Percentiles rank a stretch among this genome's conserved stretches.
These are phyloP conservation scores for Casaregolazyma suthepensis DNA, from an alignment of 1,139 yeast genomes.

Conservation along the genomic window DNA sequence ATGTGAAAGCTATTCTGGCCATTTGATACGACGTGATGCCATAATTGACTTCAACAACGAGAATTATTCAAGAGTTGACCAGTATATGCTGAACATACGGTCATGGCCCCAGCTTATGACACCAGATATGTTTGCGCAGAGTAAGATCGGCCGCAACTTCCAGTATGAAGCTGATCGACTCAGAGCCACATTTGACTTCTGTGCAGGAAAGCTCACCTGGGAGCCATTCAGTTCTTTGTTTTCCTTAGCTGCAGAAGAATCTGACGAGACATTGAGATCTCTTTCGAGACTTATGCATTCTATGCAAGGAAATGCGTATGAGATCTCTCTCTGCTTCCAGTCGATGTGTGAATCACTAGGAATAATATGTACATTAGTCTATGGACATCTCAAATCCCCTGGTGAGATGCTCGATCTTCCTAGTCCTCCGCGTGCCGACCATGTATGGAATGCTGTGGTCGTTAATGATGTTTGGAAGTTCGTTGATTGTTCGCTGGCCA, in stretches of 20 bases:
- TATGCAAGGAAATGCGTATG: constrained; percentile 59
- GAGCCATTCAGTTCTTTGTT: constrained; percentile 17
- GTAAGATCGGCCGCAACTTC: constrained; percentile 40
- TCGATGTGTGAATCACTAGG: constrained; percentile 66
- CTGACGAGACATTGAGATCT: constrained; percentile 17
- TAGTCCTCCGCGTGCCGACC: constrained; percentile 56
- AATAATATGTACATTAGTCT: constrained; percentile 66
- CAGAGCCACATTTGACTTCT: constrained; percentile 57
- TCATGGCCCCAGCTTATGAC: constrained; percentile 36
- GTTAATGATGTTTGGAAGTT: constrained; percentile 74
- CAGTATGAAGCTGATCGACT: constrained; percentile 45
- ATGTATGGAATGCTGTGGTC: constrained; percentile 80
- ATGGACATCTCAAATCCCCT: constrained; percentile 82
- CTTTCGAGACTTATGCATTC: constrained; percentile 32
- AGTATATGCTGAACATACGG: constrained; percentile 24
- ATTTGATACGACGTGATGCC: constrained; percentile 19
- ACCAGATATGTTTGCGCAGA: constrained; percentile 44
- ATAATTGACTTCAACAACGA: constrained; percentile 21
- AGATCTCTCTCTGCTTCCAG: constrained; percentile 69
- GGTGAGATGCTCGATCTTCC: constrained; percentile 43
- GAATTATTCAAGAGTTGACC: constrained; percentile 29
- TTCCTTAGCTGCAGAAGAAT: constrained; percentile 20
- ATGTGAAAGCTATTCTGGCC: constrained; percentile 22
- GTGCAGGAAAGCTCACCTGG: constrained; percentile 46
- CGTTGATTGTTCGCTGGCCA: constrained; percentile 63